A percentile compares a stretch with the other conserved stretches of the same genome.
Evolutionary conservation across 352 stramenopile species (phyloP).

Genomic region (Phytophthora vignae): DNA sequence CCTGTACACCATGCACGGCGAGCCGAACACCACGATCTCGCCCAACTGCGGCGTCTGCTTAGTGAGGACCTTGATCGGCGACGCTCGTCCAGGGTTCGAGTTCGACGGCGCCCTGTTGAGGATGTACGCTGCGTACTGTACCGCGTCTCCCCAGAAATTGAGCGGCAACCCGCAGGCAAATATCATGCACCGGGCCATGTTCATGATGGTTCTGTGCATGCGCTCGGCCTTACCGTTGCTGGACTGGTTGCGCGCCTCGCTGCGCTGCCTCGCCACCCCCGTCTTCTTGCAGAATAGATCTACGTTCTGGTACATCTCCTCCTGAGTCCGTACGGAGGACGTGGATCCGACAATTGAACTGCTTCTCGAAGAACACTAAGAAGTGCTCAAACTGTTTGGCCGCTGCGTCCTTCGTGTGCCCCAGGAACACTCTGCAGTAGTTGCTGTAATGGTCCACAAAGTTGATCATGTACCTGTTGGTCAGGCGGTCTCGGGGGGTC

Average conservation of each 20-base stretch:
- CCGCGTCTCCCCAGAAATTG: constrained; percentile 36
- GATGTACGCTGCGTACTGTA: constrained; percentile 36
- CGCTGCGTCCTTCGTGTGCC: not conserved
- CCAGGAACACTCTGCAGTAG: not conserved
- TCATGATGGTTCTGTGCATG: constrained; percentile 46
- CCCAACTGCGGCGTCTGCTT: constrained; percentile 4
- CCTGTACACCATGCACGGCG: not conserved
- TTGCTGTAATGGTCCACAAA: not conserved
- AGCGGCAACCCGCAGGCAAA: constrained; percentile 34
- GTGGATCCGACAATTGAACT: no score
- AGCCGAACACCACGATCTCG: not conserved
- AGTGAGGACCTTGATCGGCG: constrained; percentile 20
- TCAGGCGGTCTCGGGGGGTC: not conserved
- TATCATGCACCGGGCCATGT: constrained; percentile 41
- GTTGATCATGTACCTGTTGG: not conserved
- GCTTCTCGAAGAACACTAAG: not conserved
- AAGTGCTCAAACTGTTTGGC: not conserved
- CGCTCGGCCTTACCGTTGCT: constrained; percentile 41
- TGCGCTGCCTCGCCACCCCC: not conserved
- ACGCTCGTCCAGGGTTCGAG: constrained; percentile 19
- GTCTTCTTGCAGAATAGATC: constrained; percentile 7
- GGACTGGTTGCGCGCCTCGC: constrained; percentile 1
- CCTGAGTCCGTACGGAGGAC: no score
- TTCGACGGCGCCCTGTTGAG: constrained; percentile 36
- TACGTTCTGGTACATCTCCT: not conserved